A percentile compares a stretch with the other conserved stretches of the same genome.
Conservation (phyloP, 768 basidiomycete genomes). For the Suillus sp. region DNA sequence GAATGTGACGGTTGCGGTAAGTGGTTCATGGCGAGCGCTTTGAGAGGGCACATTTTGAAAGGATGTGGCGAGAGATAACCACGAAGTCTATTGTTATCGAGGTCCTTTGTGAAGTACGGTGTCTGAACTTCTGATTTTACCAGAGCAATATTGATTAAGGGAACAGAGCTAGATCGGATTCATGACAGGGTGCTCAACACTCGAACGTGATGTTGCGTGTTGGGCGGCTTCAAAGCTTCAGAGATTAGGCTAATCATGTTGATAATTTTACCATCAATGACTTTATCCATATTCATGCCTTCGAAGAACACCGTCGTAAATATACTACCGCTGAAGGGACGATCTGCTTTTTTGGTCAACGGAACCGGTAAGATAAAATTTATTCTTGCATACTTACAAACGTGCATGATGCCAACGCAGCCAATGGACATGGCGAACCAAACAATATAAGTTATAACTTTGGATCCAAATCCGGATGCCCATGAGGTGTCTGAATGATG, state of each 20-base stretch:
- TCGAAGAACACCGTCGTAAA: not conserved
- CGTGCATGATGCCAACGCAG: not conserved
- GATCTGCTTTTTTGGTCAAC: not conserved
- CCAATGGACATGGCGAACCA: not conserved
- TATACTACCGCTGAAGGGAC: not conserved
- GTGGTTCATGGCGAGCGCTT: constrained; percentile 4
- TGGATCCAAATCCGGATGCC: not conserved
- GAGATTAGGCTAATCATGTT: not conserved
- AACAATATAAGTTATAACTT: not conserved
- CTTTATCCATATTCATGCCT: constrained; percentile 4
- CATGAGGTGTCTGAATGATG: not conserved
- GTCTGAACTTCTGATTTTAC: not conserved
- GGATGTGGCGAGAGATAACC: not conserved
- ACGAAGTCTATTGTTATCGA: not conserved
- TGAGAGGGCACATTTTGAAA: not conserved
- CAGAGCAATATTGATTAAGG: not conserved
- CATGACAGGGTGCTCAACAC: not conserved
- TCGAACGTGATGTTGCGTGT: not conserved
- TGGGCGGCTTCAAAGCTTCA: not conserved
- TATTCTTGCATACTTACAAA: not conserved
- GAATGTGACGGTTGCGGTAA: constrained; percentile 3
- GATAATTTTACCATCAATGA: not conserved
- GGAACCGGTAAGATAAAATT: not conserved
- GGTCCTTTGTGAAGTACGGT: not conserved
- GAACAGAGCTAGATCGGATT: not conserved